Base-by-base conservation (phyloP, 805 yeast genomes). In the Candida railenensis region DNA sequence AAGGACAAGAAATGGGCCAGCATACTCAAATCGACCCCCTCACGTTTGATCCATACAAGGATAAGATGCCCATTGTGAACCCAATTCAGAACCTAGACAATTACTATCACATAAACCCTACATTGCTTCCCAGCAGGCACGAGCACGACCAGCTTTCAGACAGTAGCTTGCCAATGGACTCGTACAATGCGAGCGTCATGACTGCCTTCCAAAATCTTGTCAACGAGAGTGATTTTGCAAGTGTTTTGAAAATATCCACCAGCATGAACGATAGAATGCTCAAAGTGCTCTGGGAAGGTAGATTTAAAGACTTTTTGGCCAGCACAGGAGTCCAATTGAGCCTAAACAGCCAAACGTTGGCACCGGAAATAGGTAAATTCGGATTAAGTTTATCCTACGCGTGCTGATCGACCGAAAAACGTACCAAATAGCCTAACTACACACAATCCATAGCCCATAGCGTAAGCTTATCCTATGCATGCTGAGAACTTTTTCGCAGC, bases 241-340 rank as follows among this genome's bases (percentile, higher is more conserved):
- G 88, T 48, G 92, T 89, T 12, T 63, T 90, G 53, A 90, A 88
- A 61, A 65, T 84, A 3, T 79, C 91, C 45, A 81, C 94, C 0
- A 82, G 89, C 38, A 53, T 89, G 25, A 82, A 80, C 39, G 85
- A 83, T 43, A 76, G 73, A 52, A 74, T 80, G 49, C 54, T 88
- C 12, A 81, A 80, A 49, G 42, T 90, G 4, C 67, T 88, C 39
- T 92, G 97, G 97, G 97, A 88, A 56, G 97, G 97, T 0, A 80
- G 86, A 50, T 81, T 80, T 56, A 83, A 85, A 55, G 95, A 89
- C 37, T 87, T 92, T 61, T 62, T 92, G 43, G 69, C 91, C 2
- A 81, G 88, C 42, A 78, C 92, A 1, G 97, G 97, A 0, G 73
- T 81, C 4, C 81, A 76, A 46, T 48, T 87, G 2, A 68, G 69